Base-by-base conservation (phyloP, 768 basidiomycete genomes). In the Inosperma sp. region DNA sequence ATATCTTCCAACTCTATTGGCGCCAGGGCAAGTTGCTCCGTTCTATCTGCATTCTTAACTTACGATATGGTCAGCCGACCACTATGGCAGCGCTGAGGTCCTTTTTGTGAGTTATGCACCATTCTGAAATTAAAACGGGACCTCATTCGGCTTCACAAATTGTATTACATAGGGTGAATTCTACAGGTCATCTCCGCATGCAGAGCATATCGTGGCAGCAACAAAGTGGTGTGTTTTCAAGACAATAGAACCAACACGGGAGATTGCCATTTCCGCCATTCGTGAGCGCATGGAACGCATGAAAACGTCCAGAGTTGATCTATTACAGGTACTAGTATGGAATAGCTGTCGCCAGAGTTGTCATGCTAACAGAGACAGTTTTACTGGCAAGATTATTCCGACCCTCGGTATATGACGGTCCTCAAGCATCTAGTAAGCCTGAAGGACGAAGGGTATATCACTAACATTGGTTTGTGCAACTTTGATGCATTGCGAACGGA, bases 211-310 rank as follows among this genome's bases (percentile, higher is more conserved):
- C 8, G 54, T 91, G 21, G 85, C 87, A 35, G 87, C 84, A 1
- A 93, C 91, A 2, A 93, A 93, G 62, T 93, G 87, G 88, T 91
- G 88, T 64, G 79, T 88, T 12, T 91, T 91, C 70, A 73, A 77
- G 51, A 68, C 69, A 23, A 69, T 72, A 13, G 66, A 66, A 12
- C 71, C 79, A 2, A 76, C 84, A 3, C 79, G 78, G 6, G 65
- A 72, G 25, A 65, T 75, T 46, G 86, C 89, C 42, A 73, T 82
- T 57, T 75, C 75, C 7, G 84, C 79, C 8, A 75, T 91, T 12
- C 73, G 76, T 53, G 86, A 91, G 58, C 81, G 88, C 43, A 75
- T 86, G 68, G 72, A 75, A 21, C 82, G 86, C 30, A 88, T 86
- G 81, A 76, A 75, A 44, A 72, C 75, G 0, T 65, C 61, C 17